phyloP scores from a whole-genome alignment of 495 filamentous ascomycete genomes.

The Pyrenopolyporus hunteri region DNA sequence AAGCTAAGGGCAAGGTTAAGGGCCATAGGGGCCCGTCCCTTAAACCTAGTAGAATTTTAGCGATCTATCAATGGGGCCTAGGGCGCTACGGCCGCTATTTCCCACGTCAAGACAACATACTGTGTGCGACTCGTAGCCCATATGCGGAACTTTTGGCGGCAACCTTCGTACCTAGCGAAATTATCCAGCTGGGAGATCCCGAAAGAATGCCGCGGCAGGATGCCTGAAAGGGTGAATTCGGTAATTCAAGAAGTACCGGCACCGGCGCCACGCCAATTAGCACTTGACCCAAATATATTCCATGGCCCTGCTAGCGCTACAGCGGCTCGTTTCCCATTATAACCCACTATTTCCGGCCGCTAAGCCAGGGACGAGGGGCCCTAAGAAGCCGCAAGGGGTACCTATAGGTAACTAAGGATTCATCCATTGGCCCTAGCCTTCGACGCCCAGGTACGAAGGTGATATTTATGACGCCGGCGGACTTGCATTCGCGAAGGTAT shows the following conservation, averaged over 20 bases:
- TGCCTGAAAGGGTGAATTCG: constrained; percentile 12
- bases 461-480: constrained; percentile 25
- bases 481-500: constrained; percentile 11
- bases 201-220: constrained; percentile 28
- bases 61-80: not conserved
- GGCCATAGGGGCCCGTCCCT: no score
- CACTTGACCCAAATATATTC: not conserved
- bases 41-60: constrained; percentile 7
- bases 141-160: no score
- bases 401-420: not conserved
- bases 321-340: constrained; percentile 3
- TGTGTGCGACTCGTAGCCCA: no score
- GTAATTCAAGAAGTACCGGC: constrained; percentile 23
- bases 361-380: constrained; percentile 16
- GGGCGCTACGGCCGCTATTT: no score
- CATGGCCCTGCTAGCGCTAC: no score
- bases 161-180: not conserved
- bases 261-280: no score
- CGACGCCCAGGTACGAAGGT: constrained; percentile 22
- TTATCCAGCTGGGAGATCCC: not conserved
- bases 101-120: no score
- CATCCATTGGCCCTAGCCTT: constrained; percentile 23
- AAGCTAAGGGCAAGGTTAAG: no score
- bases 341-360: constrained; percentile 7
- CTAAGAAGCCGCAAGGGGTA: not conserved